Evolutionary conservation across 31 red algal species (phyloP), one percentile per base, ranked within the genome.

Genomic region (Asparagopsis taxiformis): DNA sequence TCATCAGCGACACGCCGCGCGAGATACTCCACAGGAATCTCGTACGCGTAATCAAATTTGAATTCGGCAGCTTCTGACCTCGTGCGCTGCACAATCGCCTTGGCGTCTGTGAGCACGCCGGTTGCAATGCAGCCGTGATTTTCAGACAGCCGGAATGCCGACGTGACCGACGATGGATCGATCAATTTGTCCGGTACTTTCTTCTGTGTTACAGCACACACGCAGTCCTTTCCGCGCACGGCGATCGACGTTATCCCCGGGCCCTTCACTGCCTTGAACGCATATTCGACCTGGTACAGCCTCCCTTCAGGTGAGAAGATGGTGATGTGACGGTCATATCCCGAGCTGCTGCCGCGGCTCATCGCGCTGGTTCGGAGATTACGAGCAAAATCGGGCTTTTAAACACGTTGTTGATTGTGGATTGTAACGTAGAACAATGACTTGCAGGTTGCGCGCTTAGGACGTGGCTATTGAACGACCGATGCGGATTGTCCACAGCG

Each of bases 311-410:
- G 95, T 17, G 90, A 94, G 63, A 98, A 98, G 49, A 98, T 90
- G 29, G 95, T 93, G 51, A 98, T 98, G 72, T 98, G 95, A 17
- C 90, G 95, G 63, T 98, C 95, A 50, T 98, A 98, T 11, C 93
- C 93, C 23, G 93, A 81, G 62, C 87, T 93, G 66, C 84, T 97
- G 29, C 94, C 94, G 60, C 94, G 89, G 73, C 83, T 93, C 94
- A 97, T 97, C n/a, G n/a, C n/a, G 51, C 6, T 59, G 56, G n/a
- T 21, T 62, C 10, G 21, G 22, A n/a, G 35, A 26, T 22, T 68
- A n/a, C n/a, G n/a, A n/a, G n/a, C n/a, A n/a, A n/a, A n/a, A n/a
- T n/a, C n/a, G n/a, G n/a, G n/a, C n/a, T n/a, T n/a, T n/a, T n/a
- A n/a, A n/a, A n/a, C n/a, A n/a, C n/a, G n/a, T n/a, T n/a, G n/a